A percentile compares a stretch with the other conserved stretches of the same genome.
Conservation (phyloP, 75 land plant genomes). For the Sequoia sempervirens region DNA sequence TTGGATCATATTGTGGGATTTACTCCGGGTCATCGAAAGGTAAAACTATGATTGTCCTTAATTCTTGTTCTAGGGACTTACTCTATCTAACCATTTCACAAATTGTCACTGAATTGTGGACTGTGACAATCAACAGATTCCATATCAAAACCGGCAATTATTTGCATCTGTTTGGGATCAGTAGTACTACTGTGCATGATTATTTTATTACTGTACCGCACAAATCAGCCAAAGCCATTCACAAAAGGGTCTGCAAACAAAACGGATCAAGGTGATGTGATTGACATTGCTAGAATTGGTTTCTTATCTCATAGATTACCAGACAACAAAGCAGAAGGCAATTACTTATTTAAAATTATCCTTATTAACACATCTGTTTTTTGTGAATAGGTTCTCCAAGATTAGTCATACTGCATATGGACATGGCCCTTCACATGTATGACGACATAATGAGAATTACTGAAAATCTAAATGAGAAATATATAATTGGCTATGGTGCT, state of each 20-base stretch:
- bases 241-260: slow-evolving; percentile 41
- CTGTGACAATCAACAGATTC: slow-evolving; percentile 24
- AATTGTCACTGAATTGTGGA: background rate
- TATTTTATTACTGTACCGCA: slow-evolving; percentile 45
- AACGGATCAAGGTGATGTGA: slow-evolving; percentile 4
- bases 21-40: slow-evolving; percentile 38
- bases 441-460: slow-evolving; percentile 97
- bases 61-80: background rate
- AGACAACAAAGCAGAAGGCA: background rate
- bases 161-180: slow-evolving; percentile 61
- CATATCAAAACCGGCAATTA: slow-evolving; percentile 61
- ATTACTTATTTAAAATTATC: background rate
- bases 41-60: background rate
- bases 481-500: slow-evolving; percentile 91
- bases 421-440: slow-evolving; percentile 91
- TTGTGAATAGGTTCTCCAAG: slow-evolving; percentile 52
- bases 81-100: no score
- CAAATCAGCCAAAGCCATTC: slow-evolving; percentile 35
- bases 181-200: slow-evolving; percentile 55
- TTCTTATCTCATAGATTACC: background rate
- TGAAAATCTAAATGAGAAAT: slow-evolving; percentile 86
- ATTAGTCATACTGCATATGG: slow-evolving; percentile 89
- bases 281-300: background rate
- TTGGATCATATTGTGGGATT: slow-evolving; percentile 34
- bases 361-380: background rate